phyloP scores from a whole-genome alignment of 768 basidiomycete genomes.

The Xerocomus brunneocitrinus region DNA sequence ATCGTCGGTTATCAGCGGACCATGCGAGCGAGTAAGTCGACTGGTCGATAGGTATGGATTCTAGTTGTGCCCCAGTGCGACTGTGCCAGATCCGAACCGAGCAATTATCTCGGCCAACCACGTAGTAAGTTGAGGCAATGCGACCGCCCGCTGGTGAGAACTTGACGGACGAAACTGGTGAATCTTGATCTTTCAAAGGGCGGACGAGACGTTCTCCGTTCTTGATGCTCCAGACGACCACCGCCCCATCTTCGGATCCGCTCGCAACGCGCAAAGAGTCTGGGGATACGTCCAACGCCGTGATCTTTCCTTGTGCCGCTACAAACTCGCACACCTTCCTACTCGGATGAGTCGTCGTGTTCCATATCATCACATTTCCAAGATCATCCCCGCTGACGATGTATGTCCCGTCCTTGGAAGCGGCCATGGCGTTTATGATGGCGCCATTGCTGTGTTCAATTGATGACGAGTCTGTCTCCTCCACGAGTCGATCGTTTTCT shows the following conservation, averaged over 20 bases:
- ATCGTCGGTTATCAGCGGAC: slow-evolving; percentile 11
- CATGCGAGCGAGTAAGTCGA: slow-evolving; percentile 12
- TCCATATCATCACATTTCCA: not conserved
- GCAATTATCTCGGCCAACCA: not conserved
- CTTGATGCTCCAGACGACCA: not conserved
- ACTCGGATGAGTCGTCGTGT: not conserved
- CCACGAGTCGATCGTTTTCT: not conserved
- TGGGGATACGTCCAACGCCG: not conserved
- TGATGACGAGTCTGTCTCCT: not conserved
- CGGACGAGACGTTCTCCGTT: not conserved
- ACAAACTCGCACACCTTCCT: not conserved
- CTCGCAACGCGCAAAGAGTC: not conserved
- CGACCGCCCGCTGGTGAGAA: slow-evolving; percentile 13
- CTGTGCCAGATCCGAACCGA: slow-evolving; percentile 13
- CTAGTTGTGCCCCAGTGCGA: slow-evolving; percentile 5
- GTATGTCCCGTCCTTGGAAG: not conserved
- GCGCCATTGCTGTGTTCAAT: not conserved
- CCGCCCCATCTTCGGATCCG: not conserved
- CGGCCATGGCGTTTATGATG: not conserved
- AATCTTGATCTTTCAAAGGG: not conserved
- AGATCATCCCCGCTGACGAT: not conserved
- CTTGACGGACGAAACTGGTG: slow-evolving; percentile 11
- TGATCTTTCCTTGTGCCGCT: not conserved
- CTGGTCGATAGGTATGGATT: not conserved
- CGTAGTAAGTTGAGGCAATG: slow-evolving; percentile 5